Base-by-base conservation (phyloP, 768 basidiomycete genomes). In the Rhodotorula babjevae region DNA sequence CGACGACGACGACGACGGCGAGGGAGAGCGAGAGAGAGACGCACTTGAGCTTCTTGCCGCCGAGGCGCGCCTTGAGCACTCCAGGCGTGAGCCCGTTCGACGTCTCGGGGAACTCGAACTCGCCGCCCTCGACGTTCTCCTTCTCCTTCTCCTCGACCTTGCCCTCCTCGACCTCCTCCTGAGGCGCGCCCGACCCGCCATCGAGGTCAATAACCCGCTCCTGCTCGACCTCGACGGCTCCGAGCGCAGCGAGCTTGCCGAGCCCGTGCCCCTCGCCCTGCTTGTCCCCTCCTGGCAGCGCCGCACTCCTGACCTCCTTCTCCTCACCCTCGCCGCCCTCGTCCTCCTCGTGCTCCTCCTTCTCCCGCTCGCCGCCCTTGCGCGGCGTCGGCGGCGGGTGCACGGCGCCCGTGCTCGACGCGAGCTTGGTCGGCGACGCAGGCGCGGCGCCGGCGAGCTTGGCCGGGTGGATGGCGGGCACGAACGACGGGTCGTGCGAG, bases 41-140 rank as follows among this genome's bases (percentile, higher is more conserved):
- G 42, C 31, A 76, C 75, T 79, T 79, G 53, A 77, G 61, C 65
- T 79, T 79, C 56, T 79, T 79, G 29, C 71, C 74, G 42, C 40
- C 53, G 60, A 79, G 46, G 15, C 78, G 62, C 31, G 64, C 44
- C 67, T 58, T 49, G 33, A 77, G 56, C 7, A 61, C 49, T 12
- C 55, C 56, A 5, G 67, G 68, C 4, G 75, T 77, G 18, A 79
- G 57, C 12, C 52, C 40, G 53, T 75, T 70, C 56, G 61, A 58
- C 49, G 73, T 68, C 47, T 69, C 57, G 44, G 77, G 72, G 63
- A 78, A 68, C 42, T 59, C 44, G 53, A 76, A 65, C 27, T 42
- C 57, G 21, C 46, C 23, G 23, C 23, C n/a, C 12, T 58, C 27
- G 44, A 29, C 49, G 0, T 44, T 21, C 3, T 21, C 47, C 42